A percentile compares a stretch with the other conserved stretches of the same genome.
These are phyloP conservation scores for Chrysophaeum taylorii DNA, from an alignment of 352 stramenopile genomes.

Conservation along the genomic window DNA sequence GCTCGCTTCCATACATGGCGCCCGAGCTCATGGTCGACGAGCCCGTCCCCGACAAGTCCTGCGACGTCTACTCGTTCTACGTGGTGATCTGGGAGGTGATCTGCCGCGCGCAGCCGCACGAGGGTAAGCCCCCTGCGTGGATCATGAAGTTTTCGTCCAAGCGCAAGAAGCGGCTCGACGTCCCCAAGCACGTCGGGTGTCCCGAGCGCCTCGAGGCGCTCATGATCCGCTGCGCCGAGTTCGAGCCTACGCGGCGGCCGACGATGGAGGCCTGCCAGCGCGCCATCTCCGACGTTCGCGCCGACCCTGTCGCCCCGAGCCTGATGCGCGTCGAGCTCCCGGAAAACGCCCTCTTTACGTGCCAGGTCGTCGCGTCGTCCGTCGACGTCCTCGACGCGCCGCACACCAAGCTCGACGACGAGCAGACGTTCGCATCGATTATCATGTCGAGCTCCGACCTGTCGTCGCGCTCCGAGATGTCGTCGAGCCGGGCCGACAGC, in stretches of 20 bases:
- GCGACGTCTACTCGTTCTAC: slow-evolving; percentile 68
- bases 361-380: neutral
- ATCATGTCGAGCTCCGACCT: too few relatives aligned
- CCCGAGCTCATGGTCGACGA: slow-evolving; percentile 63
- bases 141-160: neutral
- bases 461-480: too few relatives aligned
- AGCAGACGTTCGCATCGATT: too few relatives aligned
- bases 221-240: neutral
- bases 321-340: neutral
- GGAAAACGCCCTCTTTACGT: neutral
- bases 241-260: neutral
- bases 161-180: neutral
- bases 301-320: neutral
- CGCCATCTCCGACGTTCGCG: neutral
- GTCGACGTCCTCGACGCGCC: neutral
- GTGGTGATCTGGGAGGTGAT: slow-evolving; percentile 65
- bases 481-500: too few relatives aligned
- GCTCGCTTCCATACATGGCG: slow-evolving; percentile 59
- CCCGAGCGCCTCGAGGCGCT: neutral
- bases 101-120: neutral
- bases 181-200: neutral
- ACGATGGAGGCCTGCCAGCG: neutral
- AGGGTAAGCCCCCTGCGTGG: neutral
- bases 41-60: slow-evolving; percentile 29
- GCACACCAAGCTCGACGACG: neutral